Conservation (phyloP, 305 asterid genomes). For the Fraxinus sp. region DNA sequence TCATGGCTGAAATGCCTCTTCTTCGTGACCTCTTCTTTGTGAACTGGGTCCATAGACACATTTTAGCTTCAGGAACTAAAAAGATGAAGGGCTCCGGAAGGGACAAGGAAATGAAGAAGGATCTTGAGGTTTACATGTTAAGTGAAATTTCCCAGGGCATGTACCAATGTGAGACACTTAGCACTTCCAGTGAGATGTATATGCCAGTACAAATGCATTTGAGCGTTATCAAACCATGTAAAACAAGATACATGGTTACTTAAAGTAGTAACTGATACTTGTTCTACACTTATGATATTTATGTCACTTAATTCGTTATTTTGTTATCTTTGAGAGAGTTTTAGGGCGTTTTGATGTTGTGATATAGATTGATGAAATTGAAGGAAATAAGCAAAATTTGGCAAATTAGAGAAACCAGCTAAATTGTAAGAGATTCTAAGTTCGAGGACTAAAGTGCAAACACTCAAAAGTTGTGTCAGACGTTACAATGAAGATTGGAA, state of each 20-base stretch:
- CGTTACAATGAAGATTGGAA: too few species aligned
- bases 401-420: too few species aligned
- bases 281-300: too few species aligned
- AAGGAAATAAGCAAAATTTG: too few species aligned
- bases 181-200: neutral
- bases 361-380: too few species aligned
- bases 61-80: neutral
- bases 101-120: neutral
- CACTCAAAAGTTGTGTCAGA: too few species aligned
- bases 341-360: too few species aligned
- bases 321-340: too few species aligned
- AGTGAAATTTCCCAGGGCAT: neutral
- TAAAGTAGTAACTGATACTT: neutral
- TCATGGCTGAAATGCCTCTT: neutral
- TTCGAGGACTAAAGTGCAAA: too few species aligned
- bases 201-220: neutral
- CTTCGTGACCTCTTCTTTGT: too few species aligned
- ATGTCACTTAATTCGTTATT: too few species aligned
- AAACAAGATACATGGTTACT: neutral
- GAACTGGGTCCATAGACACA: neutral
- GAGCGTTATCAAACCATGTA: slow-evolving; percentile 2
- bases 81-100: neutral
- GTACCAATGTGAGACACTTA: neutral
- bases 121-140: neutral
- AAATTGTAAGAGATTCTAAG: too few species aligned